Base-by-base conservation (phyloP, 2,329 filamentous ascomycete species). In the Tolypocladium paradoxum region DNA sequence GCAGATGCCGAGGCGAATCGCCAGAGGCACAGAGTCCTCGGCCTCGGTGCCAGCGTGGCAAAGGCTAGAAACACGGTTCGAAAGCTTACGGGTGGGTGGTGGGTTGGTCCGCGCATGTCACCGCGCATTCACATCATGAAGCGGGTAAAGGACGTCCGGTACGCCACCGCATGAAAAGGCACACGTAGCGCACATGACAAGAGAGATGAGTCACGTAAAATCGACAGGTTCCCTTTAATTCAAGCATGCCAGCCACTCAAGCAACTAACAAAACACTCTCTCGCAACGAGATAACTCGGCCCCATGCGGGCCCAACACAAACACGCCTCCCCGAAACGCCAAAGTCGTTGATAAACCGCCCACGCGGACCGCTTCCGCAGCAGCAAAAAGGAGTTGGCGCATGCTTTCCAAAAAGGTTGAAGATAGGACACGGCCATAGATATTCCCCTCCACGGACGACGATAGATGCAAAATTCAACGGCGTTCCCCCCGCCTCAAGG, bases 91-190 rank as follows among this genome's bases (percentile, higher is more conserved):
- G 75, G 81, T 2, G 83, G 83, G 0, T 84, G 81, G 78, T 87
- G 83, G 82, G 58, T 81, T 58, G 83, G 83, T 0, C 82, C 82
- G 27, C 73, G 74, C 57, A 83, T 85, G 79, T 72, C 73, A 56
- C 79, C 80, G 6, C 69, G 72, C 50, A 74, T 84, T 45, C 67
- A 74, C 58, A 72, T 84, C 20, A 61, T 83, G 63, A 74, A 67
- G 56, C 64, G 65, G 51, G 51, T 62, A 22, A 62, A 61, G 34
- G 22, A 45, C n/a, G 37, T 9, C 8, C 53, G 37, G n/a, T 40
- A 46, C 31, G 49, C 45, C 22, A 51, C 52, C 4, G 49, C 54
- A 7, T 53, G 35, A 48, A n/a, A 7, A 20, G 27, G 9, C 27
- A 31, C 5, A 29, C 20, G 2, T 31, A 46, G 27, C 43, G 12